Evolutionary conservation across 2,329 filamentous ascomycete species (phyloP).

Genomic region (Colletotrichum theobromicola): DNA sequence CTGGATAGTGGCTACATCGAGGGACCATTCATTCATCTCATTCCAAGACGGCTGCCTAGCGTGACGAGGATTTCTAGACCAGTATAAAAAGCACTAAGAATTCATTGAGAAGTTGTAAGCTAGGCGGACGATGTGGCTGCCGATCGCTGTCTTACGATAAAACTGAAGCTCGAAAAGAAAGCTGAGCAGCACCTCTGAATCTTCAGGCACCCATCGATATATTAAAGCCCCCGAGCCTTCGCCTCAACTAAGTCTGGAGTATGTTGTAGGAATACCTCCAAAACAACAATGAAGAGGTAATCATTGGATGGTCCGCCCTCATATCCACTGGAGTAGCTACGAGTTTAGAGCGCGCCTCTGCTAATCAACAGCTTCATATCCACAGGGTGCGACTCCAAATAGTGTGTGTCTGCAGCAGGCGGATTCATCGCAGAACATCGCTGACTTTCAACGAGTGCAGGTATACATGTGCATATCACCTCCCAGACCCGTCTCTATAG

Average conservation of each 20-base stretch:
- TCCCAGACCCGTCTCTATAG: background rate
- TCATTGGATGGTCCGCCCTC: accelerated
- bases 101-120: background rate
- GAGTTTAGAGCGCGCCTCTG: background rate
- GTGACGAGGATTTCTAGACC: background rate
- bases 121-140: background rate
- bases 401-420: no score
- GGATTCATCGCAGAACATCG: background rate
- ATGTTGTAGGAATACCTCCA: background rate
- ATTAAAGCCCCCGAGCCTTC: background rate
- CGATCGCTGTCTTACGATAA: no score
- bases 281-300: background rate
- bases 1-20: background rate
- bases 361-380: background rate
- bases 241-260: background rate
- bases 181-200: background rate
- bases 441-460: accelerated
- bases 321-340: accelerated
- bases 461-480: background rate
- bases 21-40: background rate
- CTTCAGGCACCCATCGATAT: background rate
- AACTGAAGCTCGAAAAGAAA: no score
- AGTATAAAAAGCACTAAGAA: background rate
- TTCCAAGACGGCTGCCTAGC: background rate
- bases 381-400: background rate